Conservation (phyloP, 176 grass and related monocot species). For the Aechmea fasciata region DNA sequence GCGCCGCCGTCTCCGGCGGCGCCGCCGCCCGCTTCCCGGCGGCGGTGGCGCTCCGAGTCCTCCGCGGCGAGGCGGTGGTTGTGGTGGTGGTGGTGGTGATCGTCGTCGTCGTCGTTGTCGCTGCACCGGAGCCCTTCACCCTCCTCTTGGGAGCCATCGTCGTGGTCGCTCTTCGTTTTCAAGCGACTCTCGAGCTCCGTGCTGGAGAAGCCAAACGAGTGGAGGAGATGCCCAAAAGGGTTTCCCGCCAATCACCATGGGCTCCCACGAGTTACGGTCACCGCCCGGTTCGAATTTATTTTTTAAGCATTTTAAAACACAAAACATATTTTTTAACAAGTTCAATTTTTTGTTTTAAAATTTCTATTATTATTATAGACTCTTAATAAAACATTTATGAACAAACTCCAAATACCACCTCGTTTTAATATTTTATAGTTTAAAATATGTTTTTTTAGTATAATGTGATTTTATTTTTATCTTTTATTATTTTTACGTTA, state of each 20-base stretch:
- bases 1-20: background rate
- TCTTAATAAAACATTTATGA: no score
- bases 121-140: conserved; percentile 2
- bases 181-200: background rate
- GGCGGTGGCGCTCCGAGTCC: conserved; percentile 33
- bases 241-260: conserved; percentile 36
- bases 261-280: conserved; percentile 32
- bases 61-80: conserved; percentile 18
- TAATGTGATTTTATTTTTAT: no score
- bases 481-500: no score
- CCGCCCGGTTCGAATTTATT: no score
- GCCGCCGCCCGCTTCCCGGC: conserved; percentile 15
- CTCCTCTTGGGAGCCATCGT: conserved; percentile 41
- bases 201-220: background rate
- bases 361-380: no score
- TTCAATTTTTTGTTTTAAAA: no score
- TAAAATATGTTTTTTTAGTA: no score
- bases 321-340: no score
- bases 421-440: no score
- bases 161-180: background rate
- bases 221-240: background rate
- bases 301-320: no score
- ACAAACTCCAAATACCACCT: no score
- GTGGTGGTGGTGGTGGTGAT: background rate
- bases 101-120: background rate